Conservation (phyloP, 1,284 basidiomycete genomes). For the Phylloboletellus chloephorus region DNA sequence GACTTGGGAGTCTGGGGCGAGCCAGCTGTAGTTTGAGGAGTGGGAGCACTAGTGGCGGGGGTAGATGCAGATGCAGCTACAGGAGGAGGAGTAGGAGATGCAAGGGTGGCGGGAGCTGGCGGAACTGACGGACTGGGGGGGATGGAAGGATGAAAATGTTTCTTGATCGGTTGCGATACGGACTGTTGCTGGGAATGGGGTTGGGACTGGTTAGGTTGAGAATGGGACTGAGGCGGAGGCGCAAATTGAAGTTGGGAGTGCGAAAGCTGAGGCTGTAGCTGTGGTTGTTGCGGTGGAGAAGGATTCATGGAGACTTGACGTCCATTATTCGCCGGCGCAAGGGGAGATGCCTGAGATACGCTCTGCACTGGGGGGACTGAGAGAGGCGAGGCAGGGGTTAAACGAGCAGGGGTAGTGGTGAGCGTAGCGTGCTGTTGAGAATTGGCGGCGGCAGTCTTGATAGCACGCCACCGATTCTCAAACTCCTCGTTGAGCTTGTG, state of each 20-base stretch:
- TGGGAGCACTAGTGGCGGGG: slow-evolving; percentile 41
- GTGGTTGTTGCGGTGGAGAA: slow-evolving; percentile 16
- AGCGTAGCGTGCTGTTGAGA: slow-evolving; percentile 12
- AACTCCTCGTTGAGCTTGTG: slow-evolving; percentile 39
- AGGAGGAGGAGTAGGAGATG: slow-evolving; percentile 39
- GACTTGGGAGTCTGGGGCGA: slow-evolving; percentile 51
- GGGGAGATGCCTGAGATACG: slow-evolving; percentile 8
- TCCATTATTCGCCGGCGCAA: slow-evolving; percentile 10
- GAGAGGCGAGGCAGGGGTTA: slow-evolving; percentile 5
- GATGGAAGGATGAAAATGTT: slow-evolving; percentile 12
- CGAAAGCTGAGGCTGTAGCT: slow-evolving; percentile 23
- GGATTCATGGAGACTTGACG: slow-evolving; percentile 21
- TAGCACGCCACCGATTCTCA: slow-evolving; percentile 23
- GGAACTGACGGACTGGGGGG: slow-evolving; percentile 23
- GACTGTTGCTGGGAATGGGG: slow-evolving; percentile 10
- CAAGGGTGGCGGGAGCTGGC: slow-evolving; percentile 19
- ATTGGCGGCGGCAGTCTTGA: slow-evolving; percentile 16
- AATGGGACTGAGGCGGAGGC: slow-evolving; percentile 10
- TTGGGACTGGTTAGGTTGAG: slow-evolving; percentile 13
- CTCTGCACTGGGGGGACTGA: slow-evolving; percentile 19
- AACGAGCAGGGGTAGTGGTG: slow-evolving; percentile 10
- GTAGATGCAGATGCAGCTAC: slow-evolving; percentile 29
- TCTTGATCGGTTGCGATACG: slow-evolving; percentile 25
- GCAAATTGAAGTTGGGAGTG: slow-evolving; percentile 18
- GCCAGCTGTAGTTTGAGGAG: slow-evolving; percentile 50